These are phyloP conservation scores for Gaeumannomyces tritici DNA, from an alignment of 2,329 filamentous ascomycete species.

Conservation along the genomic window DNA sequence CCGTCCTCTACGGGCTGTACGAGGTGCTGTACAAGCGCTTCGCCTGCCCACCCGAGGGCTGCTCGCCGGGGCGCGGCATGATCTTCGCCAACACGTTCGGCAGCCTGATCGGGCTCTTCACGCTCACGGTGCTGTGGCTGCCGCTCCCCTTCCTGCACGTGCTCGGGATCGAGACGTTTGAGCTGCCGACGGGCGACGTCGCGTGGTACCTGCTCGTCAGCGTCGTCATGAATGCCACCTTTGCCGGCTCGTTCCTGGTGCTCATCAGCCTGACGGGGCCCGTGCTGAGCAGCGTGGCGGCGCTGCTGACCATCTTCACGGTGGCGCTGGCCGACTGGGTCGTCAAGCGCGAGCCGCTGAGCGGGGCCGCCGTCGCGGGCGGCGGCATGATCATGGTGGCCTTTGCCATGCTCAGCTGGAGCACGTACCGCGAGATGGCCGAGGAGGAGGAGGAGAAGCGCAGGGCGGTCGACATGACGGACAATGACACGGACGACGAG, in stretches of 20 bases:
- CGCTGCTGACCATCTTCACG: constrained; percentile 91
- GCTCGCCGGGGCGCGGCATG: constrained; percentile 76
- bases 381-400: constrained; percentile 80
- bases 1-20: constrained; percentile 90
- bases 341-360: constrained; percentile 67
- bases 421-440: constrained; percentile 86
- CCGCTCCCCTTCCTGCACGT: constrained; percentile 78
- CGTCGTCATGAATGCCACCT: constrained; percentile 79
- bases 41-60: constrained; percentile 87
- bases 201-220: constrained; percentile 73
- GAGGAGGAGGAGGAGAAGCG: constrained; percentile 65
- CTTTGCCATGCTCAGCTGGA: constrained; percentile 80
- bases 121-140: constrained; percentile 80
- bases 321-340: constrained; percentile 89
- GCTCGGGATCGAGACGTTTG: constrained; percentile 71
- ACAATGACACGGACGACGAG: constrained; percentile 27
- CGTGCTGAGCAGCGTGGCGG: constrained; percentile 84
- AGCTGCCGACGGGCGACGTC: constrained; percentile 66
- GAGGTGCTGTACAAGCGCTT: constrained; percentile 93
- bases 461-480: constrained; percentile 32
- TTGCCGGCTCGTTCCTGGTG: constrained; percentile 87
- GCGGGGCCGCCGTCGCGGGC: constrained; percentile 66
- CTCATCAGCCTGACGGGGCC: constrained; percentile 89
- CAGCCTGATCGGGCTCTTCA: constrained; percentile 78
- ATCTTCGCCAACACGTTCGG: constrained; percentile 93